Evolutionary conservation across 2,329 filamentous ascomycete species (phyloP).

Genomic region (Nectriaceae sp.): DNA sequence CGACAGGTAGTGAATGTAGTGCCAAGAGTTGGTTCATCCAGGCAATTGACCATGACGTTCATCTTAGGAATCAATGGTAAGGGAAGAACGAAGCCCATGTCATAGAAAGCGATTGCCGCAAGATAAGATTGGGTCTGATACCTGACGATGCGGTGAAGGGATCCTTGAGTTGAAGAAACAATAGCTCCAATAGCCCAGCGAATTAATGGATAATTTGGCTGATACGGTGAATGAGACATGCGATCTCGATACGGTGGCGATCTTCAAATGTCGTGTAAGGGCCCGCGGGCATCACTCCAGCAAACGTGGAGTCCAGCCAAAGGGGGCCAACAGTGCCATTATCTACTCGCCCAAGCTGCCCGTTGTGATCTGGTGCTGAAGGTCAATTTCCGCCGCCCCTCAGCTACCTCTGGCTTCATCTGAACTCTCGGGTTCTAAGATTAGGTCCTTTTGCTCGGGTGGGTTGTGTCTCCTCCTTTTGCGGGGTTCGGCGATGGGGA

Average conservation of each 20-base stretch:
- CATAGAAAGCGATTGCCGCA: too few relatives aligned
- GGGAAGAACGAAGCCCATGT: too few relatives aligned
- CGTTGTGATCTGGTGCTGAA: constrained; percentile 15
- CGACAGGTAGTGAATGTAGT: too few relatives aligned
- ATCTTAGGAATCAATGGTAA: too few relatives aligned
- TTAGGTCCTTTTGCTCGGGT: neutral
- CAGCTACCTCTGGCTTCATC: neutral
- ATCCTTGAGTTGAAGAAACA: too few relatives aligned
- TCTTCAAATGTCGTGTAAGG: constrained; percentile 10
- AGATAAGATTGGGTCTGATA: too few relatives aligned
- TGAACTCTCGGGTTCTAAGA: constrained; percentile 1
- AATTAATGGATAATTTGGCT: neutral
- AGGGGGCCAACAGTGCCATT: constrained; percentile 2
- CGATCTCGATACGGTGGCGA: constrained; percentile 17
- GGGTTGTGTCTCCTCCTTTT: constrained; percentile 20
- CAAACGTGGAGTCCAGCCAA: neutral
- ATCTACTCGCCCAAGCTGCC: constrained; percentile 16
- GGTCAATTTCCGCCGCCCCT: constrained; percentile 21
- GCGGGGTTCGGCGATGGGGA: constrained; percentile 13
- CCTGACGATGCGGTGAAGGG: too few relatives aligned
- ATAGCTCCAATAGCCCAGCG: too few relatives aligned
- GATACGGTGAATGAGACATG: neutral
- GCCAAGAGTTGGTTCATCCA: too few relatives aligned
- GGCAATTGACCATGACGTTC: too few relatives aligned
- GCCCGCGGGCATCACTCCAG: constrained; percentile 17